Evolutionary conservation across 2,329 filamentous ascomycete genomes (phyloP).

Genomic region (Coniochaeta hoffmannii): DNA sequence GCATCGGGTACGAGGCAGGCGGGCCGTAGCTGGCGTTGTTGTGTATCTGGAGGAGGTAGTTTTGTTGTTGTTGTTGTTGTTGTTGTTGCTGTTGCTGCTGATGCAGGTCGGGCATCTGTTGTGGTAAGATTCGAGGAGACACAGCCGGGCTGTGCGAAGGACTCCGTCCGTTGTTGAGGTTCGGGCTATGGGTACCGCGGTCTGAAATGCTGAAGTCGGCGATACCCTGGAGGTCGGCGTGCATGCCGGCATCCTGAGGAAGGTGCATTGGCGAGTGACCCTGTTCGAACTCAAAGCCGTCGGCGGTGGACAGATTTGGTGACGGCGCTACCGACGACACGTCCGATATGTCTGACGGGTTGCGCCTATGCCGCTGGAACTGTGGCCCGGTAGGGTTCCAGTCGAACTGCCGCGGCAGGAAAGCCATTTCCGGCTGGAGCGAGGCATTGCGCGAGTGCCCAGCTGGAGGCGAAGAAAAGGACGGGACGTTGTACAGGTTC

Average conservation of each 20-base stretch:
- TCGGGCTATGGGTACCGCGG: slow-evolving; percentile 56
- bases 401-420: slow-evolving; percentile 47
- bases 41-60: slow-evolving; percentile 34
- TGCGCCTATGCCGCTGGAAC: slow-evolving; percentile 77
- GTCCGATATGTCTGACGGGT: slow-evolving; percentile 87
- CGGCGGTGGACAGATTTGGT: slow-evolving; percentile 69
- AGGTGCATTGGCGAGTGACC: slow-evolving; percentile 75
- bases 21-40: slow-evolving; percentile 28
- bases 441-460: slow-evolving; percentile 49
- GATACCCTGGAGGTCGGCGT: slow-evolving; percentile 71
- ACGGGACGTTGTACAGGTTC: slow-evolving; percentile 48
- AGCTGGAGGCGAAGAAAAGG: slow-evolving; percentile 36
- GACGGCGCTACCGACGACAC: slow-evolving; percentile 81
- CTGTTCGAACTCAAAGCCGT: slow-evolving; percentile 64
- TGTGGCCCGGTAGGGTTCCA: slow-evolving; percentile 39
- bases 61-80: slow-evolving; percentile 35
- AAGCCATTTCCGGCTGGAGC: slow-evolving; percentile 48
- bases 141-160: slow-evolving; percentile 69
- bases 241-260: slow-evolving; percentile 64
- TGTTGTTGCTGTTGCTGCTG: slow-evolving; percentile 40
- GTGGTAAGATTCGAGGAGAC: slow-evolving; percentile 52
- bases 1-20: slow-evolving; percentile 33
- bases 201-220: slow-evolving; percentile 76
- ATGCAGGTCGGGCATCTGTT: slow-evolving; percentile 44
- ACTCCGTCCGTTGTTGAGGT: slow-evolving; percentile 60